Conservation (phyloP, 2,329 filamentous ascomycete species). For the Diplodia seriata region DNA sequence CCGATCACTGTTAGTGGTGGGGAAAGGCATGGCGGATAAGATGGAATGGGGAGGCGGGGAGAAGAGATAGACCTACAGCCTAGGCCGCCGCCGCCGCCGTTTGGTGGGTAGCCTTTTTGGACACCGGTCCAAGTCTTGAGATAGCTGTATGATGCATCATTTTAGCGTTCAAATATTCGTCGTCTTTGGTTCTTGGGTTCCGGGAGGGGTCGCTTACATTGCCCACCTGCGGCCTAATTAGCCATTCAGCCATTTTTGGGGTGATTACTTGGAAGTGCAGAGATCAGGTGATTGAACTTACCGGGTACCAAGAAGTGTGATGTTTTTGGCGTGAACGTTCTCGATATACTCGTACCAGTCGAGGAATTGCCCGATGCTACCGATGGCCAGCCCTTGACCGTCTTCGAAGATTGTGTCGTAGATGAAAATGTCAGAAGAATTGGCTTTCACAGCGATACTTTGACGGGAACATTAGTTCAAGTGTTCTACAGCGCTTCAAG, state of each 20-base stretch:
- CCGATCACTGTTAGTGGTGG: background rate
- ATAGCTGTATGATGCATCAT: background rate
- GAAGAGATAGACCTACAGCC: slow-evolving; percentile 7
- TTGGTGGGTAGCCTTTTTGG: slow-evolving; percentile 20
- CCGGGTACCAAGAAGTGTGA: slow-evolving; percentile 10
- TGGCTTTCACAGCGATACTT: slow-evolving; percentile 62
- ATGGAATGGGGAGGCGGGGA: background rate
- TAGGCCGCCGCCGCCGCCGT: slow-evolving; percentile 24
- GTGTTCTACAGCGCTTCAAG: slow-evolving; percentile 46
- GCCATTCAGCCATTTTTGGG: background rate
- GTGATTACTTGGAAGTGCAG: background rate
- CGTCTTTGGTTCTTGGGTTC: background rate
- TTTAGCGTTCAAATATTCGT: background rate
- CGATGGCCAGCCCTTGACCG: slow-evolving; percentile 63
- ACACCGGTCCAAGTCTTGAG: slow-evolving; percentile 26
- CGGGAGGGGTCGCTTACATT: background rate
- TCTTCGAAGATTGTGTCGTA: slow-evolving; percentile 58
- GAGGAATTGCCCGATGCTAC: slow-evolving; percentile 64
- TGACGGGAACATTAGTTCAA: slow-evolving; percentile 59
- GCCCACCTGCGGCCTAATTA: slow-evolving; percentile 4
- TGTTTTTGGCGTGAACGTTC: slow-evolving; percentile 26
- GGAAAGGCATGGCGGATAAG: background rate
- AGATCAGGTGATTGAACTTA: background rate
- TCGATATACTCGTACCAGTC: slow-evolving; percentile 58
- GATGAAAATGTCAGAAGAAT: slow-evolving; percentile 62